These are phyloP conservation scores for Aristolochia contorta DNA, from an alignment of 164 flowering plant species.

Conservation along the genomic window DNA sequence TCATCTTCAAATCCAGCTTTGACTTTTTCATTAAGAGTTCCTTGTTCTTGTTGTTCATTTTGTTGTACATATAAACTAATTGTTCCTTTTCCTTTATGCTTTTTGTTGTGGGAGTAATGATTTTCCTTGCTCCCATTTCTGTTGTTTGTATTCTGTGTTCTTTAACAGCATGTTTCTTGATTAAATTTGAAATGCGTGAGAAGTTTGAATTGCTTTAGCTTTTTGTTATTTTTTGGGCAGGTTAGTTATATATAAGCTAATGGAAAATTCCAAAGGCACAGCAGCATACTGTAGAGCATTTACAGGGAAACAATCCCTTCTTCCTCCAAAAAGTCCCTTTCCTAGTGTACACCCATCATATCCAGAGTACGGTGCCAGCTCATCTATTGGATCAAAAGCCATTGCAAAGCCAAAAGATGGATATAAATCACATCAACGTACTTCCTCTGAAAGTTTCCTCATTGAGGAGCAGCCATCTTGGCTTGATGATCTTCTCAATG, in stretches of 20 bases:
- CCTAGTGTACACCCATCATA: conserved; percentile 48
- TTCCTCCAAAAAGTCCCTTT: conserved; percentile 87
- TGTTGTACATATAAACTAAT: too few relatives aligned
- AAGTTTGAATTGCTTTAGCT: not conserved
- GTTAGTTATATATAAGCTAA: conserved; percentile 13
- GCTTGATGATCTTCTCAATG: conserved; percentile 90
- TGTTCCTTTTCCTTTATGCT: too few relatives aligned
- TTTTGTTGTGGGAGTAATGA: too few relatives aligned
- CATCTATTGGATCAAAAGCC: conserved; percentile 34
- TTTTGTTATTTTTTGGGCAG: not conserved
- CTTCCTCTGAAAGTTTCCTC: conserved; percentile 71
- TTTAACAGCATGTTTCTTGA: not conserved
- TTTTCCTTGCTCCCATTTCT: not conserved
- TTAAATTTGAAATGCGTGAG: too few relatives aligned
- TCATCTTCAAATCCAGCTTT: too few relatives aligned
- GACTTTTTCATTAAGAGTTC: too few relatives aligned
- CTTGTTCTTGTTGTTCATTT: too few relatives aligned
- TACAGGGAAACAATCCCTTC: conserved; percentile 54
- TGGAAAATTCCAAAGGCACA: conserved; percentile 56
- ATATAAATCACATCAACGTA: conserved; percentile 53
- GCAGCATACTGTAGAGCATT: conserved; percentile 39
- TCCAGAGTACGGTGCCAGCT: conserved; percentile 44
- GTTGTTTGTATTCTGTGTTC: not conserved
- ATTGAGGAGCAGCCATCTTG: conserved; percentile 88
- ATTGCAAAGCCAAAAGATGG: conserved; percentile 55